These are phyloP conservation scores for Murraya paniculata DNA, from an alignment of 345 rosid species.

Conservation along the genomic window DNA sequence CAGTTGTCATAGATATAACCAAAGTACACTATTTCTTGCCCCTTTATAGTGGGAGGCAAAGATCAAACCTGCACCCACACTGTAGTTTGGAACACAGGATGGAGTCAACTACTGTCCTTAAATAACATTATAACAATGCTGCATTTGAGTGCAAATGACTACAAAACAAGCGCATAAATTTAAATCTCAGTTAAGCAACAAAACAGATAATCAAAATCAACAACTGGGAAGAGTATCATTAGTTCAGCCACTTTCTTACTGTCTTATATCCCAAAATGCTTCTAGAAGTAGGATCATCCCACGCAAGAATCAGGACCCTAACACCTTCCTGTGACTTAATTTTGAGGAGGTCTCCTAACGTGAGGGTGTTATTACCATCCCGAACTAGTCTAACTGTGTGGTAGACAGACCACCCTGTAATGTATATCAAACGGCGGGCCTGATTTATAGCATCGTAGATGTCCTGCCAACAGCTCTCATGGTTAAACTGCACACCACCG, in stretches of 20 bases:
- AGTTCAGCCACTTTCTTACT: slow-evolving; percentile 40
- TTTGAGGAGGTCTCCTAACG: slow-evolving; percentile 78
- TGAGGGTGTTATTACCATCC: slow-evolving; percentile 31
- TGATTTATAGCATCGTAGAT: slow-evolving; percentile 68
- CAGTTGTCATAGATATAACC: neutral
- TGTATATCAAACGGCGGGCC: slow-evolving; percentile 79
- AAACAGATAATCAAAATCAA: neutral
- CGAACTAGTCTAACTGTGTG: slow-evolving; percentile 69
- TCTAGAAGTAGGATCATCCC: slow-evolving; percentile 97
- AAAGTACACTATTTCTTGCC: slow-evolving; percentile 2
- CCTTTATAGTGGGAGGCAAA: neutral
- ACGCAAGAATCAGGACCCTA: slow-evolving; percentile 80
- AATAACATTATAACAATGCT: slow-evolving; percentile 15
- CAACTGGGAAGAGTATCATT: neutral
- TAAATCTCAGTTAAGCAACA: slow-evolving; percentile 3
- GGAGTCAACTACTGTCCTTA: slow-evolving; percentile 2
- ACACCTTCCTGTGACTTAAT: slow-evolving; percentile 95
- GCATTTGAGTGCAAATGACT: slow-evolving; percentile 1
- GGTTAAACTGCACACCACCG: slow-evolving; percentile 43
- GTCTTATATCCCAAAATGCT: slow-evolving; percentile 63
- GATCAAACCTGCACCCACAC: slow-evolving; percentile 19
- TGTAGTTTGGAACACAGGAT: slow-evolving; percentile 10
- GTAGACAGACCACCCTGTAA: slow-evolving; percentile 88
- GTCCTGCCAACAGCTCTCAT: slow-evolving; percentile 74
- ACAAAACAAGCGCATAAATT: neutral